Base-by-base conservation (phyloP, 257 asterid species). In the Parsonsia alboflavescens region DNA sequence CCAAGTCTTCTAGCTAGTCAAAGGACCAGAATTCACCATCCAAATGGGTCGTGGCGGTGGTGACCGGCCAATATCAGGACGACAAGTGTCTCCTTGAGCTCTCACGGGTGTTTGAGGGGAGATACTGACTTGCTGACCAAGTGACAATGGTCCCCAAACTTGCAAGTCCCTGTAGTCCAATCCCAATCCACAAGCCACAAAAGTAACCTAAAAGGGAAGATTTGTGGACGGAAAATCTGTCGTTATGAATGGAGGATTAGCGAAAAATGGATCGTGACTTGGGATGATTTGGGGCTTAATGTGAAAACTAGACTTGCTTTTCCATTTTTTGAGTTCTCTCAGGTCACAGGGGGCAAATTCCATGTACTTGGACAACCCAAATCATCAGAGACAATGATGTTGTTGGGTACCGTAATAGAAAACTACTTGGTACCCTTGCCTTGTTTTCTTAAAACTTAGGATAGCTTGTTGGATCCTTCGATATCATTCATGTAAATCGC, bases 191-290 rank as follows among this genome's bases (percentile, higher is more conserved):
- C 7, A 69, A 74, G 80, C 58, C 53, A 50, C 48, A 42, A 77
- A 61, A 54, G 45, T 30, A 7, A 0, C 42, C 53, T 48, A 36
- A 39, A 54, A 52, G 15, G 62, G 39, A 41, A 58, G 70, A 4
- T 28, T 58, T 26, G 21, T 5, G 8, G 62, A 77, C 26, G 50
- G 13, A 56, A 57, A 36, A 73, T 28, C 3, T 2, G n/a, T 24
- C 71, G 2, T 52, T 58, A 54, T 5, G 46, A 42, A 7, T 42
- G 46, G 46, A 42, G 71, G 48, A 83, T 80, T 86, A 33, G 39
- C 39, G 85, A 81, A 80, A 85, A 80, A 79, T 65, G 64, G 61
- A 85, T 77, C 63, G 36, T 73, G n/a, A 82, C 78, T 79, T 54
- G 69, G 46, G 41, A 39, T 10, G 36, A 22, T 52, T 22, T 67